Evolutionary conservation across 2,329 filamentous ascomycete genomes (phyloP).

Genomic region (Trichoderma harzianum): DNA sequence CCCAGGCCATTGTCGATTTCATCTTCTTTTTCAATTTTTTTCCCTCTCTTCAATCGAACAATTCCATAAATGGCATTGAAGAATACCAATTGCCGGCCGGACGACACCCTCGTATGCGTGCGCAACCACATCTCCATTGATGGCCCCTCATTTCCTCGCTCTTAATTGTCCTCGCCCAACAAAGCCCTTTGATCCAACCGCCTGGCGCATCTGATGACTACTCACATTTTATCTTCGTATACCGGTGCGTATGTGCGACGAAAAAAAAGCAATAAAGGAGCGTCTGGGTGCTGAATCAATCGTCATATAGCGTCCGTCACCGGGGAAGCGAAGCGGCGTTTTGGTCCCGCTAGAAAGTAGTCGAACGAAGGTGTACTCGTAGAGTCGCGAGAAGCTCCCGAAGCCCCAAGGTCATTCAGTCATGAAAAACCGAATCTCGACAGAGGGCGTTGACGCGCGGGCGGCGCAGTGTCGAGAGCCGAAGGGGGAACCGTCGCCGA

Average conservation of each 20-base stretch:
- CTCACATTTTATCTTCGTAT: constrained; percentile 23
- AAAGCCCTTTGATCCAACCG: neutral
- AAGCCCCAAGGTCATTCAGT: constrained; percentile 28
- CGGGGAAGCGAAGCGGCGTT: neutral
- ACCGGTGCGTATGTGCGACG: constrained; percentile 20
- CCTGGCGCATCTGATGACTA: neutral
- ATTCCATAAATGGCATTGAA: neutral
- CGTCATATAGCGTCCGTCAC: constrained; percentile 28
- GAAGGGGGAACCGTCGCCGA: constrained; percentile 32
- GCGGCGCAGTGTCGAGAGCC: constrained; percentile 30
- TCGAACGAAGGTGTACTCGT: constrained; percentile 26
- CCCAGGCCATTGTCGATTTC: neutral
- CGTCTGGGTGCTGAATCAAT: constrained; percentile 44
- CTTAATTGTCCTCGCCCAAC: neutral
- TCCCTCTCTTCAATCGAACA: neutral
- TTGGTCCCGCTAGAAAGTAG: neutral
- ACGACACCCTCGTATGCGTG: neutral
- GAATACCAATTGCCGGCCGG: neutral
- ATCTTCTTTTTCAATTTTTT: neutral
- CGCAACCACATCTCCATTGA: neutral
- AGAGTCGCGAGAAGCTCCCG: constrained; percentile 32
- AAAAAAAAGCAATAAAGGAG: constrained; percentile 37
- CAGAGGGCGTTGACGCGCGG: constrained; percentile 25
- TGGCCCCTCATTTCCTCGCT: neutral
- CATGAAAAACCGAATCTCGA: constrained; percentile 24